Conservation (phyloP, 2,329 filamentous ascomycete genomes). For the Talaromyces sp. region DNA sequence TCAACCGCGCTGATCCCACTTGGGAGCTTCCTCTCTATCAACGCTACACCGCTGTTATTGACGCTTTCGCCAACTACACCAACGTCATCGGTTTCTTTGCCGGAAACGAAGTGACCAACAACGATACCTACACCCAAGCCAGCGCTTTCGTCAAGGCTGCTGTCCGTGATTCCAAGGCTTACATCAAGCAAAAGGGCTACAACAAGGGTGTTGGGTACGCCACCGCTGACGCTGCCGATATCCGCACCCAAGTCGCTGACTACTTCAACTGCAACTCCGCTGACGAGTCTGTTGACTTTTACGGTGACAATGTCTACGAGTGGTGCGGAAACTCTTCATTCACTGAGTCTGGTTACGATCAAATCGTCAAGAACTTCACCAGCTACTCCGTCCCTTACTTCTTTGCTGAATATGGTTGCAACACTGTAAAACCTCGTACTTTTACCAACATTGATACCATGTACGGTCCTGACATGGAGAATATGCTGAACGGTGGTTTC, state of each 20-base stretch:
- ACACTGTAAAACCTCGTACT: slow-evolving; percentile 64
- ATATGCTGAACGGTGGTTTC: slow-evolving; percentile 90
- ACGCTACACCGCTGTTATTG: slow-evolving; percentile 81
- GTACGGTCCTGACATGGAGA: slow-evolving; percentile 75
- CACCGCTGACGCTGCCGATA: slow-evolving; percentile 84
- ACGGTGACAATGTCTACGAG: slow-evolving; percentile 99
- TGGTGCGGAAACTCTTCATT: slow-evolving; percentile 91
- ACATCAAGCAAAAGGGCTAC: slow-evolving; percentile 78
- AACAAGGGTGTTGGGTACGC: slow-evolving; percentile 93
- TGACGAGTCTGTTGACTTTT: slow-evolving; percentile 79
- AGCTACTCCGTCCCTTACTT: slow-evolving; percentile 92
- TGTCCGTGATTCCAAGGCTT: slow-evolving; percentile 90
- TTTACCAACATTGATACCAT: slow-evolving; percentile 84
- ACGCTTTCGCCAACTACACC: slow-evolving; percentile 74
- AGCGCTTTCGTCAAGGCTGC: slow-evolving; percentile 97
- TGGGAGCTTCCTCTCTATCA: slow-evolving; percentile 77
- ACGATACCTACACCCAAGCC: slow-evolving; percentile 79
- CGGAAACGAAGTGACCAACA: slow-evolving; percentile 95
- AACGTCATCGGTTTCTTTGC: slow-evolving; percentile 98
- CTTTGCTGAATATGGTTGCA: slow-evolving; percentile 99
- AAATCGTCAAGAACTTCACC: slow-evolving; percentile 79
- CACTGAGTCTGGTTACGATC: slow-evolving; percentile 71
- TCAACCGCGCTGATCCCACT: slow-evolving; percentile 72
- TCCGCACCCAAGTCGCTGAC: slow-evolving; percentile 75
- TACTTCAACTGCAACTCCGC: slow-evolving; percentile 88